Evolutionary conservation across 2,329 filamentous ascomycete genomes (phyloP).

Genomic region (Macrophomina pseudophaseolina): DNA sequence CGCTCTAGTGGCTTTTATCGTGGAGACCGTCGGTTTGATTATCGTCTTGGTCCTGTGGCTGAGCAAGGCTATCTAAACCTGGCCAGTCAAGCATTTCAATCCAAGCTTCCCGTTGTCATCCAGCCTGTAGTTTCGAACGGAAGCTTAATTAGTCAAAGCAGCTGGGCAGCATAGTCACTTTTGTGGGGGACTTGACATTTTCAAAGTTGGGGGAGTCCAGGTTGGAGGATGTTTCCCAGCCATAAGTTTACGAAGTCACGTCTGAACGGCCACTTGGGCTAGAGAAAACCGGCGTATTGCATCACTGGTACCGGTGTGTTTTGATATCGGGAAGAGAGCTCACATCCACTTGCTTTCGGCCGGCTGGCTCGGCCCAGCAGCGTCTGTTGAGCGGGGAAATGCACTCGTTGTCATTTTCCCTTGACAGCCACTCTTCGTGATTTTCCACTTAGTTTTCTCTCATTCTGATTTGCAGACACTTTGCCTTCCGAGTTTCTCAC

Average conservation of each 20-base stretch:
- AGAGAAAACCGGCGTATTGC: background rate
- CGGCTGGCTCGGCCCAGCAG: background rate
- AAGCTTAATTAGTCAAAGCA: background rate
- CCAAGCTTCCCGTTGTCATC: background rate
- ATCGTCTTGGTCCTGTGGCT: constrained; percentile 13
- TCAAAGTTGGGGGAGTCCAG: background rate
- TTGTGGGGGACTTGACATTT: background rate
- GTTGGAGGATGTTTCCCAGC: background rate
- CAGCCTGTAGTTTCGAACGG: no score
- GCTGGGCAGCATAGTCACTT: background rate
- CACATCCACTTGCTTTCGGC: background rate
- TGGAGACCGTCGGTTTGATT: background rate
- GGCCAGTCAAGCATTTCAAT: background rate
- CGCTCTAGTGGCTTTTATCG: background rate
- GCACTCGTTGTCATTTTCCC: no score
- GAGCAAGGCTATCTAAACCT: constrained; percentile 10
- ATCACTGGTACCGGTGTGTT: background rate
- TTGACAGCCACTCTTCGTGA: no score
- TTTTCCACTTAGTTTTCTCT: no score
- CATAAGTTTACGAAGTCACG: constrained; percentile 1
- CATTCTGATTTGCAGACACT: no score
- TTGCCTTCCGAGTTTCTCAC: no score
- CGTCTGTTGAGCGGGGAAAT: no score
- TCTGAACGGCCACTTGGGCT: background rate
- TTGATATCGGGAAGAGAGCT: background rate